These are phyloP conservation scores for Aureobasidium sp. DNA, from an alignment of 2,329 filamentous ascomycete species.

Conservation along the genomic window DNA sequence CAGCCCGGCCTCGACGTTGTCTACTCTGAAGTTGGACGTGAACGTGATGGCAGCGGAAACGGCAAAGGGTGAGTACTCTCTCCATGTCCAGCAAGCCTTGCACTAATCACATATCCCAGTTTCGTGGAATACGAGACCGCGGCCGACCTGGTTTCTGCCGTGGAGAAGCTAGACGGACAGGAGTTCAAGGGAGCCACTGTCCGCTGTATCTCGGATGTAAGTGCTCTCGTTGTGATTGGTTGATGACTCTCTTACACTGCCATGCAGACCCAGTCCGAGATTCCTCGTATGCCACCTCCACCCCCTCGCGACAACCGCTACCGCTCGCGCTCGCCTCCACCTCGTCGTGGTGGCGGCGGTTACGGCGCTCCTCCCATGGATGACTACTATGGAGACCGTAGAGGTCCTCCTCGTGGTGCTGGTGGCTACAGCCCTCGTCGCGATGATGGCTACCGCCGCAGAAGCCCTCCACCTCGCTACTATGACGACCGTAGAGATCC, in stretches of 20 bases:
- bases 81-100: no score
- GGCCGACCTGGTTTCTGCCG: conserved; percentile 78
- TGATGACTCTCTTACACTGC: conserved; percentile 13
- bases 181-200: conserved; percentile 91
- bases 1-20: conserved; percentile 96
- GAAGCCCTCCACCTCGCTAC: conserved; percentile 66
- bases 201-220: conserved; percentile 82
- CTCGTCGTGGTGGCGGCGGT: conserved; percentile 53
- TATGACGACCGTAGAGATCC: conserved; percentile 78
- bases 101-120: conserved; percentile 40
- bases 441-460: conserved; percentile 81
- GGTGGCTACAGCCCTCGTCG: conserved; percentile 80
- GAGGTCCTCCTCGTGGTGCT: conserved; percentile 61
- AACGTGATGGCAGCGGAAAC: conserved; percentile 60
- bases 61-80: conserved; percentile 63
- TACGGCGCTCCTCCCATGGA: conserved; percentile 60
- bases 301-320: conserved; percentile 49
- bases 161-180: conserved; percentile 87
- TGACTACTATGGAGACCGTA: conserved; percentile 64
- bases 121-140: conserved; percentile 98
- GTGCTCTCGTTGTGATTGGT: neutral
- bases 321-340: conserved; percentile 69
- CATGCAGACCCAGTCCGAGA: conserved; percentile 67
- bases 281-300: conserved; percentile 42
- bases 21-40: conserved; percentile 91